Evolutionary conservation across 2,329 filamentous ascomycete species (phyloP), one percentile per base, ranked within the genome.

Genomic region (Nemania bipapillata): DNA sequence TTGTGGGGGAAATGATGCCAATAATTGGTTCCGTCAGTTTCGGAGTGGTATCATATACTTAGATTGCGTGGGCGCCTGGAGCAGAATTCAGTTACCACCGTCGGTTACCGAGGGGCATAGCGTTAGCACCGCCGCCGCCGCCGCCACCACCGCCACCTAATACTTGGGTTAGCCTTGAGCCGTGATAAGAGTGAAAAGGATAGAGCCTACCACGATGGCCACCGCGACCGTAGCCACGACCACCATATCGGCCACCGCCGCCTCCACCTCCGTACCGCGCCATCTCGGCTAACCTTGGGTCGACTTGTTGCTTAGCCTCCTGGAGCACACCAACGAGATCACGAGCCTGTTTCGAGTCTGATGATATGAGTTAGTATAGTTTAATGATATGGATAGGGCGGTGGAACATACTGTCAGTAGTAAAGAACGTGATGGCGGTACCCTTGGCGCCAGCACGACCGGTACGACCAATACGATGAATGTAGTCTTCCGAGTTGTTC

Each of bases 401-500:
- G 28, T 3, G 35, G 52, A 26, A 62, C 69, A 86, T 88, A 97
- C 95, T 98, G 84, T 98, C 96, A 91, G 95, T 96, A 82, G 96
- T 98, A 85, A 99, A 99, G 79, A 99, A 89, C 74, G 96, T 98
- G 80, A 98, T 98, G 81, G 96, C 96, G 77, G 94, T 98, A 85
- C 96, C 96, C 74, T 91, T 93, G 78, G 91, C 91, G 85, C 96
- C 96, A 80, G 96, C 95, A 86, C 95, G 92, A 77, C 96, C 95
- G 77, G 96, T 98, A 85, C 96, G 92, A 78, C 96, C 96, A 82
- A 95, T 96, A 82, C 96, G 92, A 81, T 97, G 96, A 76, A 98
- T 97, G 79, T 98, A 98, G 80, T 98, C 95, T 86, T 99, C 96
- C 78, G 96, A 90, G 84, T 98, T 98, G 87, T 98, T 98, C 82